Base-by-base conservation (phyloP, 495 filamentous ascomycete species). In the Trichoderma orchidacearum region DNA sequence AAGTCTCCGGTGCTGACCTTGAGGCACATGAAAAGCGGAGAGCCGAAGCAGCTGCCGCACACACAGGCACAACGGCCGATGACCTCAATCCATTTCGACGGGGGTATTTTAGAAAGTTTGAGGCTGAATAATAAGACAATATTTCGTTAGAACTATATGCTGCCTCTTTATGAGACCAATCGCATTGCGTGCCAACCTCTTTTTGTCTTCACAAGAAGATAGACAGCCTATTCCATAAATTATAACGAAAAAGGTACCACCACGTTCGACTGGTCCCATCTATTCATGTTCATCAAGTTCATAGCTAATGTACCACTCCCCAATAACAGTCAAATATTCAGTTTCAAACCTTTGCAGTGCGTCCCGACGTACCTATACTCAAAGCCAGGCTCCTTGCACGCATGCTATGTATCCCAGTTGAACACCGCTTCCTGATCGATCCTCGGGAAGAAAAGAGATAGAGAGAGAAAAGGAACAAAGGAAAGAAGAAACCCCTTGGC, bases 11-110 rank as follows among this genome's bases (percentile, higher is more conserved):
- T 32, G 59, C 63, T 67, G 74, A 62, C 62, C 69, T 68, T 56
- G 70, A 54, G 59, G 73, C 53, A 61, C 57, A 62, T 60, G 61
- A 66, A 66, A 59, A 66, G 59, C 61, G 45, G 62, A 67, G 53
- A 73, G 77, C 61, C 58, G 63, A 53, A 66, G 63, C 32, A 35
- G 41, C 41, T 3, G 41, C 41, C 21, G 41, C 41, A 48, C 18
- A 56, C 66, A 75, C 51, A 34, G 73, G 70, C 52, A 66, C 65
- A 52, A 80, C 71, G 0, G 89, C 86, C 2, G 80, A 91, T 71
- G 89, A 93, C 51, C 70, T 95, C 53, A 95, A 95, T 63, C 74
- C 79, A 9, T 95, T 95, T 66, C 78, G 89, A 55, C 84, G 81
- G 66, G 77, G 80, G 63, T 85, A 84, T 59, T 85, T 85, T 58